Conservation (phyloP, 345 rosid genomes). For the Geranium brycei region DNA sequence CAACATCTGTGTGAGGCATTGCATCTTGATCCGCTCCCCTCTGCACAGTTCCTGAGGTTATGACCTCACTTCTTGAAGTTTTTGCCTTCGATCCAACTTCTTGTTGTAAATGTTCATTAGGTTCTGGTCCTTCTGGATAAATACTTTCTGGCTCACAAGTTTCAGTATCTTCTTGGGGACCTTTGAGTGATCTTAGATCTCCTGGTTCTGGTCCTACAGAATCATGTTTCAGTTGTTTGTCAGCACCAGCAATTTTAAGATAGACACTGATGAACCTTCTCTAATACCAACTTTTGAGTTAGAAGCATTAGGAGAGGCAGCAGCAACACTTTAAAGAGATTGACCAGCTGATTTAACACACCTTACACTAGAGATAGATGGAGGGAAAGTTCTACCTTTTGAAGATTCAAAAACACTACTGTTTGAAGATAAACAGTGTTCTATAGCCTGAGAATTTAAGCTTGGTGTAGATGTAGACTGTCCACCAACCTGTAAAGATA, state of each 20-base stretch:
- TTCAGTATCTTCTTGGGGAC: constrained; percentile 16
- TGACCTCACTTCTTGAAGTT: constrained; percentile 11
- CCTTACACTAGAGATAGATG: constrained; percentile 16
- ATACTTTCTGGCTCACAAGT: not conserved
- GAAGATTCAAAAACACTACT: constrained; percentile 19
- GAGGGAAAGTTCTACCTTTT: constrained; percentile 18
- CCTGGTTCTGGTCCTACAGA: not conserved
- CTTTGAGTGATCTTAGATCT: constrained; percentile 10
- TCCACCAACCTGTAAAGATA: constrained; percentile 22
- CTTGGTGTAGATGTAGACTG: constrained; percentile 14
- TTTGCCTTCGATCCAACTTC: constrained; percentile 12
- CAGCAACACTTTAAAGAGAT: constrained; percentile 14
- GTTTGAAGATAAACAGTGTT: constrained; percentile 12
- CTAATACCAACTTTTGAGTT: constrained; percentile 19
- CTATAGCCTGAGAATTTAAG: constrained; percentile 6
- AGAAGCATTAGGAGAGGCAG: constrained; percentile 14
- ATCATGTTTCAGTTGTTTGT: not conserved
- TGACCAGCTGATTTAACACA: constrained; percentile 17
- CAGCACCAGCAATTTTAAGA: constrained; percentile 23
- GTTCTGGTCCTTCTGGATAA: not conserved
- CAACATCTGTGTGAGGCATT: constrained; percentile 14
- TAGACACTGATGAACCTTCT: constrained; percentile 19
- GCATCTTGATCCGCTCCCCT: constrained; percentile 20
- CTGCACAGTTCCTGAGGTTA: constrained; percentile 17
- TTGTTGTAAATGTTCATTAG: constrained; percentile 10